Conservation (phyloP, 1,284 basidiomycete species). For the Ustilago tritici region DNA sequence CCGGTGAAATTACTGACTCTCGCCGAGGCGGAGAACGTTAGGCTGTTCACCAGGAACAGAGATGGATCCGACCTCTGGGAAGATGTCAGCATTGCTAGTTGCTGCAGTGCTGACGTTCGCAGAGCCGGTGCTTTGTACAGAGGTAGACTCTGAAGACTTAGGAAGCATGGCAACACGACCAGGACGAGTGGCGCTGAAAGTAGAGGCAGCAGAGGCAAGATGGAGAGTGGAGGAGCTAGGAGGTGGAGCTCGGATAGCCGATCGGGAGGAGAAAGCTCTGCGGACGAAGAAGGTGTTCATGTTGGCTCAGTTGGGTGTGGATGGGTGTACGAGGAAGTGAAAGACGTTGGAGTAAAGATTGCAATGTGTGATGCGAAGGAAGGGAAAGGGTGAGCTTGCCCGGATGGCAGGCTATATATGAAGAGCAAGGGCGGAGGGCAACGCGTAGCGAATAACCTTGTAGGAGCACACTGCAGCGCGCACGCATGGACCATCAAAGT, state of each 20-base stretch:
- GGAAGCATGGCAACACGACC: constrained; percentile 51
- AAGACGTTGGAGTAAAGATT: not conserved
- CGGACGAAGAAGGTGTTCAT: constrained; percentile 34
- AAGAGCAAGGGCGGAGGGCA: not conserved
- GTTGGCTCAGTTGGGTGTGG: constrained; percentile 2
- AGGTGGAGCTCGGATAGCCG: constrained; percentile 44
- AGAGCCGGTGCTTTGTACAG: constrained; percentile 17
- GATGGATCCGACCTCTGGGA: constrained; percentile 31
- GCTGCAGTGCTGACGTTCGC: constrained; percentile 33
- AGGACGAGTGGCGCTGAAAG: constrained; percentile 13
- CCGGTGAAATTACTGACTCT: constrained; percentile 6
- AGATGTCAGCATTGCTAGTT: constrained; percentile 14
- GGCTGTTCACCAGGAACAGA: constrained; percentile 33
- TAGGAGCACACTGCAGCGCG: not conserved
- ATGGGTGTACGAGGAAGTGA: not conserved
- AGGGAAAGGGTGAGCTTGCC: not conserved
- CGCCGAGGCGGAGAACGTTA: constrained; percentile 33
- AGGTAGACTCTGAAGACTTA: constrained; percentile 24
- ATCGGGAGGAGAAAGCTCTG: constrained; percentile 44
- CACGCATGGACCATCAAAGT: constrained; percentile 1
- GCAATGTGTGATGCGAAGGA: not conserved
- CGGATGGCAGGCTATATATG: not conserved
- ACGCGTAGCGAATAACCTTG: not conserved
- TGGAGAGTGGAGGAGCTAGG: constrained; percentile 24
- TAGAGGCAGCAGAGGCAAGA: constrained; percentile 10